phyloP scores from a whole-genome alignment of 2,329 filamentous ascomycete genomes.

The Exophiala spinifera region DNA sequence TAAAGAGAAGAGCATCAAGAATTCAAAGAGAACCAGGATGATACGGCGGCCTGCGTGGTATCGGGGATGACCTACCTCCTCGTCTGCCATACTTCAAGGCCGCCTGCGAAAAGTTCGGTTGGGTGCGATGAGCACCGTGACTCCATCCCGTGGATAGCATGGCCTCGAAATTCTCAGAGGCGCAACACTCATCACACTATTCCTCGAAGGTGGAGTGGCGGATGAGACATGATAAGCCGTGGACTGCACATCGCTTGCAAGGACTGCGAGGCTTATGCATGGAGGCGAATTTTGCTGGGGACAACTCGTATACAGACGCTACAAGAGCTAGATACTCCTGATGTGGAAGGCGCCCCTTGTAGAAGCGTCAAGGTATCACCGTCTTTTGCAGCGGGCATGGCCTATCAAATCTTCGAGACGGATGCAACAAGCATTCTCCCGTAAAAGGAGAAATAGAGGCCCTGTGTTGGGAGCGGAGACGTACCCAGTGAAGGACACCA shows the following conservation, averaged over 20 bases:
- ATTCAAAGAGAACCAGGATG: background rate
- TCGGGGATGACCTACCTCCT: background rate
- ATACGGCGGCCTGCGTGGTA: background rate
- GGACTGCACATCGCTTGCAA: background rate
- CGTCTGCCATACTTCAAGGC: background rate
- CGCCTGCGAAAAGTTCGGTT: background rate
- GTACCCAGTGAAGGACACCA: no score
- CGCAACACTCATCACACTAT: constrained; percentile 9
- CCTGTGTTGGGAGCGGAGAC: no score
- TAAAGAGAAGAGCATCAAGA: background rate
- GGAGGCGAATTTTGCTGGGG: background rate
- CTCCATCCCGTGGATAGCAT: background rate
- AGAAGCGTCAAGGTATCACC: no score
- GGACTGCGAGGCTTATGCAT: constrained; percentile 6
- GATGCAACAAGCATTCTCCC: no score
- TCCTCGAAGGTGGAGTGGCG: constrained; percentile 7
- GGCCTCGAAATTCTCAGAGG: background rate
- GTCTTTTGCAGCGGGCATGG: no score
- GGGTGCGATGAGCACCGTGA: background rate
- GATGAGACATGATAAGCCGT: constrained; percentile 21
- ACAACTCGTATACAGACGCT: background rate
- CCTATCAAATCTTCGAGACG: no score
- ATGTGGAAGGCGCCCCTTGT: no score
- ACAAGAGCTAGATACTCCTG: background rate
- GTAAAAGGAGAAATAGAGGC: no score